Conservation (phyloP, 805 yeast species). For the Ogataea pilisensis region DNA sequence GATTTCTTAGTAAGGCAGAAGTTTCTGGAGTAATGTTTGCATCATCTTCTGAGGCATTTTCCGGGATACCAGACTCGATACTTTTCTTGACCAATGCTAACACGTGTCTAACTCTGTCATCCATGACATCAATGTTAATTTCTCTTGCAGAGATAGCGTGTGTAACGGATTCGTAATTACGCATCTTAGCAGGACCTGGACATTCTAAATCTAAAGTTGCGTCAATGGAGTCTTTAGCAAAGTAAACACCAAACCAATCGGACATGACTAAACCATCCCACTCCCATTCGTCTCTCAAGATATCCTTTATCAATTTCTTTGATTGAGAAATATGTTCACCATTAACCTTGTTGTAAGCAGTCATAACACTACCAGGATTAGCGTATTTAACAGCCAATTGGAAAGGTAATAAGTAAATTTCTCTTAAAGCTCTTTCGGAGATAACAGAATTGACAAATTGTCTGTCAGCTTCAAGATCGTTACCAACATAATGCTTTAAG, state of each 20-base stretch:
- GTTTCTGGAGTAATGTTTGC: constrained; percentile 47
- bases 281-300: constrained; percentile 53
- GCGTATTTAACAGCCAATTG: constrained; percentile 52
- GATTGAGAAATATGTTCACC: constrained; percentile 55
- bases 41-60: constrained; percentile 32
- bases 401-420: constrained; percentile 60
- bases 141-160: constrained; percentile 41
- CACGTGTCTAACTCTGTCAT: constrained; percentile 45
- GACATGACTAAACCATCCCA: constrained; percentile 56
- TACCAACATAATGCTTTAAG: constrained; percentile 59
- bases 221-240: constrained; percentile 41
- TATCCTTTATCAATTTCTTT: constrained; percentile 37
- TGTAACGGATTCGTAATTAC: constrained; percentile 36
- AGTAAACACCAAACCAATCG: constrained; percentile 61
- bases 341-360: constrained; percentile 58
- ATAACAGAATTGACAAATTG: constrained; percentile 44
- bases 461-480: constrained; percentile 58
- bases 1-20: constrained; percentile 35
- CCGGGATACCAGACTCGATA: constrained; percentile 38
- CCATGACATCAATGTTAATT: constrained; percentile 37
- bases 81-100: constrained; percentile 44
- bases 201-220: constrained; percentile 62
- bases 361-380: constrained; percentile 55
- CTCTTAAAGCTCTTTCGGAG: constrained; percentile 60
- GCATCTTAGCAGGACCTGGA: constrained; percentile 52